These are phyloP conservation scores for Canavalia gladiata DNA, from an alignment of 306 rosid genomes.

Conservation along the genomic window DNA sequence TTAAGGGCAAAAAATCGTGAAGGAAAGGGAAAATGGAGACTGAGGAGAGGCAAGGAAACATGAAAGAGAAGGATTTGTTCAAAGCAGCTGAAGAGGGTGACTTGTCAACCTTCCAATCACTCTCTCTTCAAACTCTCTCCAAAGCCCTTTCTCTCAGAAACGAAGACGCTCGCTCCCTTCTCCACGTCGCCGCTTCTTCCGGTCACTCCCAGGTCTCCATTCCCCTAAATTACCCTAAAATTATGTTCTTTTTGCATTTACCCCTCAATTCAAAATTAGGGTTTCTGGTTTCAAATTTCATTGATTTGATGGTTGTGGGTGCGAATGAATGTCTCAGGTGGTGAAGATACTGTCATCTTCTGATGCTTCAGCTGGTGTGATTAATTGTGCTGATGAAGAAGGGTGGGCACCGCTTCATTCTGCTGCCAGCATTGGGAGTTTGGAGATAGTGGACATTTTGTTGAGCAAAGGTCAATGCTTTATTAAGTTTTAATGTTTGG, in stretches of 20 bases:
- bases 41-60: slow-evolving; percentile 37
- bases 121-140: slow-evolving; percentile 62
- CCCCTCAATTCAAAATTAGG: slow-evolving; percentile 1
- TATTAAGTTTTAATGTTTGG: background rate
- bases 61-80: slow-evolving; percentile 68
- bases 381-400: slow-evolving; percentile 85
- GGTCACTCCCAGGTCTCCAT: slow-evolving; percentile 66
- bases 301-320: background rate
- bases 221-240: slow-evolving; percentile 6
- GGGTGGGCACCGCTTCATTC: slow-evolving; percentile 98
- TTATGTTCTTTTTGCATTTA: slow-evolving; percentile 29
- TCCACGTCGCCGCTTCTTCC: slow-evolving; percentile 82
- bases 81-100: slow-evolving; percentile 83
- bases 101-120: slow-evolving; percentile 57
- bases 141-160: slow-evolving; percentile 67
- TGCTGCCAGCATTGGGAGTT: slow-evolving; percentile 83
- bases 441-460: slow-evolving; percentile 66
- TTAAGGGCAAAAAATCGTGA: background rate
- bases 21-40: slow-evolving; percentile 47
- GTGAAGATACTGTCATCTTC: slow-evolving; percentile 63
- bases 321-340: slow-evolving; percentile 55
- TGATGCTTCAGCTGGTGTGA: slow-evolving; percentile 60
- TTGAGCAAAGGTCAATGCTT: slow-evolving; percentile 62
- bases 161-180: slow-evolving; percentile 88
- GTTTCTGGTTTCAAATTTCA: background rate